phyloP scores from a whole-genome alignment of 2,329 filamentous ascomycete genomes.

The Tolypocladium ovalisporum region DNA sequence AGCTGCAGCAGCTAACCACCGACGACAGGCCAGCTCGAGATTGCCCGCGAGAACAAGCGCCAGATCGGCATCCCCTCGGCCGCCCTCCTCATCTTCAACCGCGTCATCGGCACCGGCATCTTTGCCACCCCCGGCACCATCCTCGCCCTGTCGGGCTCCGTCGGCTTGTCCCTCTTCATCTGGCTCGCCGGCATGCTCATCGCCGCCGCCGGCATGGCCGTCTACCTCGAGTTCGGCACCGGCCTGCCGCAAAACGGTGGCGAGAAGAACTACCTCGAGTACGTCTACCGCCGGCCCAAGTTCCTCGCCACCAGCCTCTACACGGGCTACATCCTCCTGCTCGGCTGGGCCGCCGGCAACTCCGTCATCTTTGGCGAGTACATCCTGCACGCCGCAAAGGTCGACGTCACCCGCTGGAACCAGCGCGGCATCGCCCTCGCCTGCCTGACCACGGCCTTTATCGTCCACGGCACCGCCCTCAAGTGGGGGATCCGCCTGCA shows the following conservation, averaged over 20 bases:
- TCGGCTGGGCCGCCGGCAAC: slow-evolving; percentile 57
- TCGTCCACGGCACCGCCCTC: slow-evolving; percentile 52
- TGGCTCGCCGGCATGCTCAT: slow-evolving; percentile 54
- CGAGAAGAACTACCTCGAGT: slow-evolving; percentile 59
- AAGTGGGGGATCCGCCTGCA: slow-evolving; percentile 59
- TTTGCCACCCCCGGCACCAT: slow-evolving; percentile 53
- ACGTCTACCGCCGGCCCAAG: slow-evolving; percentile 47
- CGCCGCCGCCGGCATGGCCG: slow-evolving; percentile 49
- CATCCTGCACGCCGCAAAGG: slow-evolving; percentile 52
- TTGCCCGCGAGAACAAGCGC: slow-evolving; percentile 36
- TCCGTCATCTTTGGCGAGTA: slow-evolving; percentile 62
- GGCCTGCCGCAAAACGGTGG: slow-evolving; percentile 54
- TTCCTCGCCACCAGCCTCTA: slow-evolving; percentile 53
- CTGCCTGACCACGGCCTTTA: slow-evolving; percentile 52
- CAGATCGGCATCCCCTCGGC: slow-evolving; percentile 46
- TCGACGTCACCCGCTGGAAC: slow-evolving; percentile 55
- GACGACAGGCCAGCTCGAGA: slow-evolving; percentile 18
- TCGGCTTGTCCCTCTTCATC: slow-evolving; percentile 51
- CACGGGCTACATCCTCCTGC: slow-evolving; percentile 48
- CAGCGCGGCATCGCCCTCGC: slow-evolving; percentile 56
- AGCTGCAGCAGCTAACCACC: background rate
- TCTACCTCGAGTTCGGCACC: slow-evolving; percentile 57
- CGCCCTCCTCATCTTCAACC: slow-evolving; percentile 51
- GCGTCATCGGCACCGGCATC: slow-evolving; percentile 57
- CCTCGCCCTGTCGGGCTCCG: slow-evolving; percentile 43